These are phyloP conservation scores for Scheffersomyces ergatensis DNA, from an alignment of 805 yeast genomes.

Conservation along the genomic window DNA sequence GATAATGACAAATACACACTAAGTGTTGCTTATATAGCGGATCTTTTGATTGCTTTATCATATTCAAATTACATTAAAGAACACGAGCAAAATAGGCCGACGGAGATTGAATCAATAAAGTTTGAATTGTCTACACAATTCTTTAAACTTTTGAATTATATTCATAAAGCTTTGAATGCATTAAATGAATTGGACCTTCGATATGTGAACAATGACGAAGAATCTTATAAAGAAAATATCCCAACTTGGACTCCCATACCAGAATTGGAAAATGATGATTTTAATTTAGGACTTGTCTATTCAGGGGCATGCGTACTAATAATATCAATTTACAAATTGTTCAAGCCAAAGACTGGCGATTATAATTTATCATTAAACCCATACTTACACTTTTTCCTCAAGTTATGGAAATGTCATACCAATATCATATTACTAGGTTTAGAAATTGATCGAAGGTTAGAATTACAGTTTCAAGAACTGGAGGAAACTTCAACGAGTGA, in stretches of 20 bases:
- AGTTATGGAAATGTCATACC: conserved; percentile 67
- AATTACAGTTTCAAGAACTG: conserved; percentile 20
- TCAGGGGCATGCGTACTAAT: conserved; percentile 30
- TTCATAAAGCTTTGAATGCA: conserved; percentile 35
- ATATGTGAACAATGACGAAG: conserved; percentile 37
- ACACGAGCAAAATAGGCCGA: conserved; percentile 4
- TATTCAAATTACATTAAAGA: conserved; percentile 13
- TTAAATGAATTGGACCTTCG: conserved; percentile 42
- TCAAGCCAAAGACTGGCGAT: conserved; percentile 20
- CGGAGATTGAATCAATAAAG: conserved; percentile 25
- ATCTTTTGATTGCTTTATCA: conserved; percentile 46
- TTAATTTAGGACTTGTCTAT: conserved; percentile 24
- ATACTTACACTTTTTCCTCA: conserved; percentile 53
- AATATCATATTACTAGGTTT: conserved; percentile 57
- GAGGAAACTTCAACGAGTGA: conserved; percentile 15
- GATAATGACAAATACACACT: conserved; percentile 52
- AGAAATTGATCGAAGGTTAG: conserved; percentile 44
- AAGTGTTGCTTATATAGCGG: conserved; percentile 56
- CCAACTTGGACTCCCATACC: conserved; percentile 25
- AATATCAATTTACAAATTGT: conserved; percentile 30
- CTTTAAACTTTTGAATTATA: conserved; percentile 36
- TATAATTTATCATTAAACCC: conserved; percentile 56
- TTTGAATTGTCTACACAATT: conserved; percentile 32
- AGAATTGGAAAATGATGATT: conserved; percentile 13
- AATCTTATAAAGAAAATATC: conserved; percentile 20